These are phyloP conservation scores for Solanum medicagineum DNA, from an alignment of 257 asterid species.

Conservation along the genomic window DNA sequence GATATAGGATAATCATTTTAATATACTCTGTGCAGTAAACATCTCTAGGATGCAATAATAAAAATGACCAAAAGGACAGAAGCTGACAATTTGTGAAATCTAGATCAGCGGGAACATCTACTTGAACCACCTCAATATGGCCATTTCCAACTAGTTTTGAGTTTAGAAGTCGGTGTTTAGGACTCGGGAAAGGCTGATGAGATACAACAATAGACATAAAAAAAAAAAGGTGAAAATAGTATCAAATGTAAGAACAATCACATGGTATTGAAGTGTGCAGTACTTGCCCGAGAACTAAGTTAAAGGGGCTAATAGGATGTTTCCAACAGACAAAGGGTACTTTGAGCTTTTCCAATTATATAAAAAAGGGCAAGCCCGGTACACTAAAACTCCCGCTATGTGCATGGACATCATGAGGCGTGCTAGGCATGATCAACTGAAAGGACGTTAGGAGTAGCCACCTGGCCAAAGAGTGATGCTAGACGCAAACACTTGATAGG, in stretches of 20 bases:
- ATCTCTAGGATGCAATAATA: not conserved
- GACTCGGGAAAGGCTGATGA: constrained; percentile 4
- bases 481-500: not conserved
- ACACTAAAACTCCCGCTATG: too few species aligned
- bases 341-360: not conserved
- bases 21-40: not conserved
- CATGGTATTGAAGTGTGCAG: not conserved
- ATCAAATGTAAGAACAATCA: not conserved
- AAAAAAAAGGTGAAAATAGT: not conserved
- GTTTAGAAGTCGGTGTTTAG: not conserved
- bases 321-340: not conserved
- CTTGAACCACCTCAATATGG: not conserved
- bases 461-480: not conserved
- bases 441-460: not conserved
- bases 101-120: not conserved
- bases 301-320: not conserved
- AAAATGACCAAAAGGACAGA: not conserved
- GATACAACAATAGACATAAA: not conserved
- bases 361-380: too few species aligned
- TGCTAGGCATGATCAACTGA: not conserved
- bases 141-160: not conserved
- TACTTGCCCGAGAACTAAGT: not conserved
- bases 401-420: too few species aligned
- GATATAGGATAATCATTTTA: not conserved
- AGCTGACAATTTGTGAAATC: not conserved